A percentile compares a stretch with the other conserved stretches of the same genome.
Conservation (phyloP, 2,329 filamentous ascomycete species). For the Corynespora cassiicola region DNA sequence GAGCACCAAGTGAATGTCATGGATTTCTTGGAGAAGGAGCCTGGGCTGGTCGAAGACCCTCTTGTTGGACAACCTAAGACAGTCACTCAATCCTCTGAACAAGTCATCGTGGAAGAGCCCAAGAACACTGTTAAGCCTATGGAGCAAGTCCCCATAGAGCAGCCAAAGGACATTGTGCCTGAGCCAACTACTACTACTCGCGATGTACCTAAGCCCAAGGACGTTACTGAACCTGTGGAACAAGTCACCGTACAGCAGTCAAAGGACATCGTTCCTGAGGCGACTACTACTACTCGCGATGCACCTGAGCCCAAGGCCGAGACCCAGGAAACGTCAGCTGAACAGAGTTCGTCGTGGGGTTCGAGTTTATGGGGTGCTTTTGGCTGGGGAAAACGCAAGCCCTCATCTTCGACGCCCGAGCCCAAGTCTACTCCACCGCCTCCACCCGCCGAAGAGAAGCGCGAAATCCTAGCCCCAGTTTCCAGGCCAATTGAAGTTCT, state of each 20-base stretch:
- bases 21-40: conserved; percentile 8
- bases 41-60: conserved; percentile 2
- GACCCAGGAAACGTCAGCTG: no score
- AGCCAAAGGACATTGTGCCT: neutral
- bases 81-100: no score
- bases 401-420: conserved; percentile 17
- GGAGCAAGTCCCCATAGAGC: neutral
- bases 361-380: conserved; percentile 35
- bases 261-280: neutral
- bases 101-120: no score
- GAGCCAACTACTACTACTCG: neutral
- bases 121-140: conserved; percentile 1
- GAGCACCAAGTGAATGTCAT: conserved; percentile 5
- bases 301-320: conserved; percentile 11
- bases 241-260: neutral
- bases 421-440: conserved; percentile 6
- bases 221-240: conserved; percentile 4
- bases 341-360: conserved; percentile 35
- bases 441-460: conserved; percentile 5
- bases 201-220: no score
- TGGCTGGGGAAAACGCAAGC: conserved; percentile 40
- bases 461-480: no score
- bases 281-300: neutral
- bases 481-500: conserved; percentile 1
- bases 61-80: no score